phyloP scores from a whole-genome alignment of 371 early-diverging fungal genomes.

The Mucor irregularis region DNA sequence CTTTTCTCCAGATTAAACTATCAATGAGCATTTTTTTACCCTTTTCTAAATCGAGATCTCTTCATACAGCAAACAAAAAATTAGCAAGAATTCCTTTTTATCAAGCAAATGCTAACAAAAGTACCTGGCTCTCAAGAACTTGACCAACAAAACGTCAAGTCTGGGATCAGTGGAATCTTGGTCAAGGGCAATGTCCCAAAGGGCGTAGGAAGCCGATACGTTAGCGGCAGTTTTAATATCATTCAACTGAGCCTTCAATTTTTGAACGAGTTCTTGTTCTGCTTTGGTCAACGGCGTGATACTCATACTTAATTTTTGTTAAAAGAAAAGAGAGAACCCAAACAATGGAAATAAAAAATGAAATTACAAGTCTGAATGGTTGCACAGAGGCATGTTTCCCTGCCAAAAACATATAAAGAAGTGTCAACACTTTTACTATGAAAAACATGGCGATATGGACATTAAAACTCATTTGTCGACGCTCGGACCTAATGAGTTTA shows the following conservation, averaged over 20 bases:
- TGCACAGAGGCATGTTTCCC: no score
- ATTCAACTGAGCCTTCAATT: conserved; percentile 47
- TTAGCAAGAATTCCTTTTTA: background rate
- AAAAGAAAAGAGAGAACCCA: conserved; percentile 1
- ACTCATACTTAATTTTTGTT: background rate
- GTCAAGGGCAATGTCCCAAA: conserved; percentile 55
- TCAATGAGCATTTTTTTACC: conserved; percentile 54
- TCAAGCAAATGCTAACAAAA: background rate
- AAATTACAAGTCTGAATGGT: no score
- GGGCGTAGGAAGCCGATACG: conserved; percentile 31
- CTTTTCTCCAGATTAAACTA: conserved; percentile 55
- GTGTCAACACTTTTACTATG: no score
- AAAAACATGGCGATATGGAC: no score
- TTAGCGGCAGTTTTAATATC: conserved; percentile 40
- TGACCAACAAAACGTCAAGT: conserved; percentile 54
- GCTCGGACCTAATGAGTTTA: no score
- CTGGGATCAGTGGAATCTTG: conserved; percentile 48
- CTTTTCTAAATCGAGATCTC: conserved; percentile 34
- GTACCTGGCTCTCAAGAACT: conserved; percentile 59
- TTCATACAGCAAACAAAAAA: background rate
- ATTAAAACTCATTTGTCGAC: no score
- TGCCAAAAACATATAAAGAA: no score
- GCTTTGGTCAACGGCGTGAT: conserved; percentile 32
- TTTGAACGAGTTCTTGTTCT: conserved; percentile 41
- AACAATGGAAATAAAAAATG: no score